These are phyloP conservation scores for Nicotiana obtusifolia DNA, from an alignment of 257 asterid genomes.

Conservation along the genomic window DNA sequence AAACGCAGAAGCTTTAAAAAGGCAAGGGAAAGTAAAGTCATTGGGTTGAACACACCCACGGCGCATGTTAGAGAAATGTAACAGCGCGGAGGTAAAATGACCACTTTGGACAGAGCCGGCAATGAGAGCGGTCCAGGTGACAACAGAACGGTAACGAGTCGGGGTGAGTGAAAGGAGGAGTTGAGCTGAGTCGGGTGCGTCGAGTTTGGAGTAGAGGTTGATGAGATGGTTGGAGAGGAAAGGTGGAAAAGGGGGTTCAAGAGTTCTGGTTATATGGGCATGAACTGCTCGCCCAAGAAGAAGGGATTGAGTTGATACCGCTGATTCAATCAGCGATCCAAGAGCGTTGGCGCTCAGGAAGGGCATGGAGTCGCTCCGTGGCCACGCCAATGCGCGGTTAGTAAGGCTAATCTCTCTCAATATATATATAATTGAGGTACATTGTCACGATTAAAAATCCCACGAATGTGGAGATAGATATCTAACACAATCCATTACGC, in stretches of 20 bases:
- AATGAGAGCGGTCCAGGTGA: constrained; percentile 81
- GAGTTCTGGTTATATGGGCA: constrained; percentile 41
- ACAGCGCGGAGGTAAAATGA: constrained; percentile 46
- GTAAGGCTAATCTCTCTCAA: not conserved
- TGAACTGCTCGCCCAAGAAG: constrained; percentile 64
- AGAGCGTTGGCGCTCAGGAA: constrained; percentile 43
- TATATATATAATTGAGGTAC: too few species aligned
- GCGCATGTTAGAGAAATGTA: constrained; percentile 52
- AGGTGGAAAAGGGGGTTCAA: constrained; percentile 34
- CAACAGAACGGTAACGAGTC: constrained; percentile 63
- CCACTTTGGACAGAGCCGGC: constrained; percentile 82
- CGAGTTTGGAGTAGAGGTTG: constrained; percentile 89
- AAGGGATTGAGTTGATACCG: constrained; percentile 49
- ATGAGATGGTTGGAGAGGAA: constrained; percentile 73
- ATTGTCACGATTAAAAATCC: too few species aligned
- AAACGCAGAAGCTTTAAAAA: constrained; percentile 64
- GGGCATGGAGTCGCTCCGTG: constrained; percentile 23
- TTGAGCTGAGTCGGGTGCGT: constrained; percentile 45
- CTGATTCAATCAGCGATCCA: constrained; percentile 55
- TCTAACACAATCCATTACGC: too few species aligned
- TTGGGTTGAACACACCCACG: constrained; percentile 58
- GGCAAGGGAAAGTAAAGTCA: constrained; percentile 83
- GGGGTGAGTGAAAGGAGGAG: constrained; percentile 50
- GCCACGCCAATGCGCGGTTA: not conserved
- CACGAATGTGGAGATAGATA: too few species aligned